Base-by-base conservation (phyloP, 2,329 filamentous ascomycete species). In the Alternaria tenuissima region DNA sequence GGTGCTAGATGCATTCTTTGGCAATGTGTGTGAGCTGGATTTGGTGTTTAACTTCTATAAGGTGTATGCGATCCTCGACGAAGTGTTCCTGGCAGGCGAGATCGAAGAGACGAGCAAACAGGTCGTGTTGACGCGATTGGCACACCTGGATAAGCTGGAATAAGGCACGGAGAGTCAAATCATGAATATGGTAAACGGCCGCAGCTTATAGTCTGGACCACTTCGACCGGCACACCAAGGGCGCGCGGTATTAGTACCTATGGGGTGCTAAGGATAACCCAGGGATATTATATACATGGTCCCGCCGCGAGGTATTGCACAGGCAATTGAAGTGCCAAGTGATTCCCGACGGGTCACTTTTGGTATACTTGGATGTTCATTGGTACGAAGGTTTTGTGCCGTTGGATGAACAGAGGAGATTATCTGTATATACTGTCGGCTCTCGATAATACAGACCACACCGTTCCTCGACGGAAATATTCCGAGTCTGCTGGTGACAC, bases 61-160 rank as follows among this genome's bases (percentile, higher is more conserved):
- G 83, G 94, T 99, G 66, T 99, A 99, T 81, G 95, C 95, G 49
- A 99, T 99, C 65, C 88, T 99, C 28, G 95, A 99, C 77, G 95
- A 99, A 83, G 95, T 99, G 20, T 99, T 99, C 79, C 82, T 99
- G 62, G 95, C 95, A 0, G 95, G 95, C 18, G 95, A 99, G 85
- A 97, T 99, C 62, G 93, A 99, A 81, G 95, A 99, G 86, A 98
- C 94, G 64, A 97, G 93, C 78, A 99, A 98, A 81, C 94, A 98
- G 81, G 95, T 98, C 32, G 95, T 99, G 18, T 82, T 99, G 74
- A 98, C 95, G 55, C 83, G 95, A 71, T 78, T 99, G 79, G 95
- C 98, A 76, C 95, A 99, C 83, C 79, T 99, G 78, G 95, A 99
- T 77, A 98, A 98, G 81, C 81, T 99, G 76, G 95, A 99, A 80